phyloP scores from a whole-genome alignment of 768 basidiomycete genomes.

The Paxillus involutus region DNA sequence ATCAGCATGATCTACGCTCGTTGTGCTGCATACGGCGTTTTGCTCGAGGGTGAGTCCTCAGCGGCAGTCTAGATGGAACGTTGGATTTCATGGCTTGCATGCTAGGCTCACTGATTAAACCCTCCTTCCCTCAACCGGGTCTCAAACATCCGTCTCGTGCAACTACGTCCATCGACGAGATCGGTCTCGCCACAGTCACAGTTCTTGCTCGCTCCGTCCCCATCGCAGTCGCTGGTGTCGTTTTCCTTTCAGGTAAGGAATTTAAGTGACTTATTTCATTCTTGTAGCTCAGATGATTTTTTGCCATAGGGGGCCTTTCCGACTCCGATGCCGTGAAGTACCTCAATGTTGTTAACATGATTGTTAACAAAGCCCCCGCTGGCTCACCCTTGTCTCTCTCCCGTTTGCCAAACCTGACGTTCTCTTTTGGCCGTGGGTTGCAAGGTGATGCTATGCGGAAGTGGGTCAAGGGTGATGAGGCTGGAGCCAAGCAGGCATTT shows the following conservation, averaged over 20 bases:
- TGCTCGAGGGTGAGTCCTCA: slow-evolving; percentile 43
- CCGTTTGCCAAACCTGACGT: slow-evolving; percentile 44
- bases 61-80: background rate
- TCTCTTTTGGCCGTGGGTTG: slow-evolving; percentile 50
- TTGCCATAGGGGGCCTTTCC: slow-evolving; percentile 40
- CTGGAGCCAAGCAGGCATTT: slow-evolving; percentile 38
- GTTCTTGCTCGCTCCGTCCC: slow-evolving; percentile 47
- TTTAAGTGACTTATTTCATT: background rate
- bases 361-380: slow-evolving; percentile 34
- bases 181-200: slow-evolving; percentile 46
- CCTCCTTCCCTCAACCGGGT: slow-evolving; percentile 52
- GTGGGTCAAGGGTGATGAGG: slow-evolving; percentile 47
- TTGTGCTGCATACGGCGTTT: slow-evolving; percentile 44
- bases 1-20: slow-evolving; percentile 46
- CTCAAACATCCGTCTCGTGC: slow-evolving; percentile 39
- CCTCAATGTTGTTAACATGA: slow-evolving; percentile 40
- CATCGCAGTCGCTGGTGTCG: slow-evolving; percentile 44
- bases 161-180: slow-evolving; percentile 37
- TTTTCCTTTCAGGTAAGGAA: slow-evolving; percentile 48
- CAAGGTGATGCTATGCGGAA: slow-evolving; percentile 49
- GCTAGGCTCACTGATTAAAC: slow-evolving; percentile 49
- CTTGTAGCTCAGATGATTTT: background rate
- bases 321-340: slow-evolving; percentile 40
- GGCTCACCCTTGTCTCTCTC: slow-evolving; percentile 32
- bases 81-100: background rate